Conservation (phyloP, 2,329 filamentous ascomycete species). For the Pseudocercospora cruenta region DNA sequence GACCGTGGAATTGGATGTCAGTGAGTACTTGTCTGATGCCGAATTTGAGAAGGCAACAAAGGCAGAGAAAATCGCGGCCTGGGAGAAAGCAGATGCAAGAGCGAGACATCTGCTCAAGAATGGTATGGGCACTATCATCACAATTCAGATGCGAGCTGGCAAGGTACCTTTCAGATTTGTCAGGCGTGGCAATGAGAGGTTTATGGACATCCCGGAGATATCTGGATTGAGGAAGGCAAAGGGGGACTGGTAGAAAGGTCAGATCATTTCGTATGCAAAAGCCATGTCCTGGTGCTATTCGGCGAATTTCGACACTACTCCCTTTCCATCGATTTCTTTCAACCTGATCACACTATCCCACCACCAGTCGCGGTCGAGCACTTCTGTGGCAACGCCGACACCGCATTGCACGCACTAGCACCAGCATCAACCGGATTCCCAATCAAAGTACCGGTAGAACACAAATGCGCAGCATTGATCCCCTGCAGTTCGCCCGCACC, state of each 20-base stretch:
- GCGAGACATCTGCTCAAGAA: conserved; percentile 57
- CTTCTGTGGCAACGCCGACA: conserved; percentile 11
- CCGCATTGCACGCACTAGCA: conserved; percentile 11
- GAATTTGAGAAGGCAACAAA: conserved; percentile 44
- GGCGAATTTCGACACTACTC: too few species aligned
- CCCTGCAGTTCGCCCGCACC: conserved; percentile 10
- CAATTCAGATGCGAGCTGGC: conserved; percentile 68
- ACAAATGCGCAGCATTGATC: conserved; percentile 21
- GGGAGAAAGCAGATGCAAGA: conserved; percentile 62
- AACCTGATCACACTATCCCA: neutral
- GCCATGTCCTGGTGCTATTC: too few species aligned
- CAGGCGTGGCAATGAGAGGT: conserved; percentile 70
- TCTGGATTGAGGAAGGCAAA: neutral
- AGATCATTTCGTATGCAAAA: neutral
- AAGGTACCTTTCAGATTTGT: conserved; percentile 70
- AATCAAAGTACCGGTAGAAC: conserved; percentile 12
- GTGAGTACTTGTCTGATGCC: conserved; percentile 48
- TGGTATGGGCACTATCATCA: conserved; percentile 66
- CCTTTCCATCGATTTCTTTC: too few species aligned
- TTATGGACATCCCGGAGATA: conserved; percentile 41
- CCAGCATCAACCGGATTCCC: conserved; percentile 12
- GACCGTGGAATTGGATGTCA: conserved; percentile 71
- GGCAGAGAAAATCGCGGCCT: conserved; percentile 60
- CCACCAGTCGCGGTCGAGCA: conserved; percentile 4
- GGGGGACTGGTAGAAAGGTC: neutral